Conservation (phyloP, 1,284 basidiomycete species). For the Cutaneotrichosporon cavernicola region DNA sequence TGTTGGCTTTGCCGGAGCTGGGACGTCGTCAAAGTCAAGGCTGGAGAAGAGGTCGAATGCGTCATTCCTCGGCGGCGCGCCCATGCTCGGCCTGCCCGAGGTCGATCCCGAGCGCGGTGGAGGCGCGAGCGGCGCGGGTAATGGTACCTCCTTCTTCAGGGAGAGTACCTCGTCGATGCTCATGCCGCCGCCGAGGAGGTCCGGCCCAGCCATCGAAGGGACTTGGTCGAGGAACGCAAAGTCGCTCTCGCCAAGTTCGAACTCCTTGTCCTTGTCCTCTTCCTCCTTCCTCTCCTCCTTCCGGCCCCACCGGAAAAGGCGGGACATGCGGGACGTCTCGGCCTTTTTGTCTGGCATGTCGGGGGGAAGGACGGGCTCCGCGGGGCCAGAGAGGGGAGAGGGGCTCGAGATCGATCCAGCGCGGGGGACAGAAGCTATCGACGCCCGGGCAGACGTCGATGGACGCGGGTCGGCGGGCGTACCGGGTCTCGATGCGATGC, state of each 20-base stretch:
- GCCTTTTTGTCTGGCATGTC: background rate
- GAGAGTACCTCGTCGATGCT: conserved; percentile 39
- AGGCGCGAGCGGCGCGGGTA: conserved; percentile 42
- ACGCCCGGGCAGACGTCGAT: background rate
- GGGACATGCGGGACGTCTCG: conserved; percentile 44
- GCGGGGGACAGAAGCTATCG: background rate
- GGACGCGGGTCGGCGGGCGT: background rate
- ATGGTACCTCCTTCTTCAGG: conserved; percentile 25
- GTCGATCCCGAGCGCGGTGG: conserved; percentile 24
- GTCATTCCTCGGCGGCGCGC: conserved; percentile 16
- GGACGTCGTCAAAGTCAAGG: conserved; percentile 34
- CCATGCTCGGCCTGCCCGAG: background rate
- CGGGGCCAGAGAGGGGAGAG: background rate
- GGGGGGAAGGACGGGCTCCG: background rate
- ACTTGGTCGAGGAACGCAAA: conserved; percentile 52
- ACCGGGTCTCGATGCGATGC: background rate
- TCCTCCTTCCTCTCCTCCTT: conserved; percentile 10
- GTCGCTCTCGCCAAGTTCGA: conserved; percentile 49
- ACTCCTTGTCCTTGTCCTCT: conserved; percentile 29
- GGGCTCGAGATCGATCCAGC: background rate
- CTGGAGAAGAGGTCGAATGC: conserved; percentile 42
- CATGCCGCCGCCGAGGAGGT: conserved; percentile 43
- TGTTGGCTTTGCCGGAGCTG: background rate
- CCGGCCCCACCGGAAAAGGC: conserved; percentile 33
- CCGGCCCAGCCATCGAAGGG: conserved; percentile 43